phyloP scores from a whole-genome alignment of 2,329 filamentous ascomycete species.

The Dothideomycetes sp. region DNA sequence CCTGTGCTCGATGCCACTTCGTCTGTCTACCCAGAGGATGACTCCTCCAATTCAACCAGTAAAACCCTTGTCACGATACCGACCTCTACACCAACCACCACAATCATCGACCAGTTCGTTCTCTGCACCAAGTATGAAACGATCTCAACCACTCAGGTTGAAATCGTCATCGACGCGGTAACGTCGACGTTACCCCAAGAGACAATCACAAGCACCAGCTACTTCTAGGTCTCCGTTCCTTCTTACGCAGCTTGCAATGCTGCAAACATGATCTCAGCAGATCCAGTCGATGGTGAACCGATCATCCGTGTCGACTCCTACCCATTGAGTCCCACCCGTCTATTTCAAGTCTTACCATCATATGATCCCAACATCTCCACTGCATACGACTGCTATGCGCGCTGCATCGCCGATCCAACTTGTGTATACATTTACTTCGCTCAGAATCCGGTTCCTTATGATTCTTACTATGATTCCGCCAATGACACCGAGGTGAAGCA shows the following conservation, averaged over 20 bases:
- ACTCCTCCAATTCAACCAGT: background rate
- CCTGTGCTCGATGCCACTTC: background rate
- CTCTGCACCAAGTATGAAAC: background rate
- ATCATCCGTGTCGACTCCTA: background rate
- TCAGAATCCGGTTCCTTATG: background rate
- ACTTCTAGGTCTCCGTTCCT: background rate
- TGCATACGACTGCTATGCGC: constrained; percentile 2
- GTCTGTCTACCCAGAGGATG: constrained; percentile 1
- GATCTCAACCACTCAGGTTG: background rate
- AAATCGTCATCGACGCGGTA: background rate
- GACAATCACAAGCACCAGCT: background rate
- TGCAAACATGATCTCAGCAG: background rate
- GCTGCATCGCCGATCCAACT: background rate
- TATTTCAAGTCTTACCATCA: background rate
- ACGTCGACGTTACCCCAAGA: background rate
- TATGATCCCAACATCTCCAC: background rate
- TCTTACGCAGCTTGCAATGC: constrained; percentile 1
- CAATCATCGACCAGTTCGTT: no score
- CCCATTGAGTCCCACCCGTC: background rate
- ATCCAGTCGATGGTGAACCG: background rate
- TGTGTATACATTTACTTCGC: background rate
- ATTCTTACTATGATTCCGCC: background rate
- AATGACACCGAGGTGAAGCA: background rate
- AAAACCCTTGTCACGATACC: background rate
- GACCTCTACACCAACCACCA: background rate